Percentiles rank a stretch among this genome's conserved stretches.
Conservation (phyloP, 495 filamentous ascomycete species). For the Podospora fimiseda region DNA sequence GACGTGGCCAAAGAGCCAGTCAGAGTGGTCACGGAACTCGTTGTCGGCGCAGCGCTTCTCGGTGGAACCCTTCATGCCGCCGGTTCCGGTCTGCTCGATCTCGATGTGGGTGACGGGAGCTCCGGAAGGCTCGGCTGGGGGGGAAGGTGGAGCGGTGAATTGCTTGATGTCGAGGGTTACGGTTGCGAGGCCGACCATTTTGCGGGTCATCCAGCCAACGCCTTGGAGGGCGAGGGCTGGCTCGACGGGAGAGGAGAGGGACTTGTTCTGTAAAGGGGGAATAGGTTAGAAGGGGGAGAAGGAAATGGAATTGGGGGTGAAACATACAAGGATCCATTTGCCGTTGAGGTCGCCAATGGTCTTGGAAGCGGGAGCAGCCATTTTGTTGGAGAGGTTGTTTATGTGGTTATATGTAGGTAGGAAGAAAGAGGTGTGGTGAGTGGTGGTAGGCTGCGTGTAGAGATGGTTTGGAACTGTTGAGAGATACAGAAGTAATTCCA, state of each 20-base stretch:
- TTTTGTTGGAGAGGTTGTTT: conserved; percentile 36
- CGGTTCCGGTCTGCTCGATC: conserved; percentile 70
- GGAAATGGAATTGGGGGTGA: conserved; percentile 1
- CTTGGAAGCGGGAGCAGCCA: conserved; percentile 74
- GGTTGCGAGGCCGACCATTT: conserved; percentile 63
- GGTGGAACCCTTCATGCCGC: conserved; percentile 64
- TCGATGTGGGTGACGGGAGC: conserved; percentile 61
- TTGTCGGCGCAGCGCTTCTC: conserved; percentile 71
- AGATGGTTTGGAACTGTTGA: background rate
- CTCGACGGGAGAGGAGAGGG: conserved; percentile 65
- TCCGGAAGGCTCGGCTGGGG: conserved; percentile 31
- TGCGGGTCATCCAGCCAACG: conserved; percentile 76
- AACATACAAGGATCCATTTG: conserved; percentile 68
- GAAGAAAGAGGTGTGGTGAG: too few relatives aligned
- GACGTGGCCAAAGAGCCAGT: conserved; percentile 76
- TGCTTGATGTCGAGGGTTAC: conserved; percentile 65
- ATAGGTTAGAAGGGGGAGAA: background rate
- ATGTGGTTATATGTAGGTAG: conserved; percentile 1
- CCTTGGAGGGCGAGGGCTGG: conserved; percentile 73
- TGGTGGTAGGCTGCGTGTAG: too few relatives aligned
- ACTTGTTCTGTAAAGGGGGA: conserved; percentile 58
- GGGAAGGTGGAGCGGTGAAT: conserved; percentile 45
- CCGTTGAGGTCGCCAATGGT: conserved; percentile 71
- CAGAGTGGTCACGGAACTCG: conserved; percentile 59
- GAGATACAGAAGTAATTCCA: background rate